A percentile compares a stretch with the other conserved stretches of the same genome.
Evolutionary conservation across 176 grass and related monocot species (phyloP).

Genomic region (Rhipidocladum racemiflorum): DNA sequence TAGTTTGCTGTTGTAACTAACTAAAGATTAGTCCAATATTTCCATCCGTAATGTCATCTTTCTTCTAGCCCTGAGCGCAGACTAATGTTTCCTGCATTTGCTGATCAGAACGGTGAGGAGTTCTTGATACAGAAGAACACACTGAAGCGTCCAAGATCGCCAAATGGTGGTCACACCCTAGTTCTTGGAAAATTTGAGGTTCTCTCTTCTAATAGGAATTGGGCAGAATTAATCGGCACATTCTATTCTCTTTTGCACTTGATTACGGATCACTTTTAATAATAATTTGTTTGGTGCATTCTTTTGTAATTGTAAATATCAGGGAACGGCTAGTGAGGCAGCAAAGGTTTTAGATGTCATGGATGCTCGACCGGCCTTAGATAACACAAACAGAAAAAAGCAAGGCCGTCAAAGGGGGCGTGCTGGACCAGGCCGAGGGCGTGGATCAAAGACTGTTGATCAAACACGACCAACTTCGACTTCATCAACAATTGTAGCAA

Average conservation of each 20-base stretch:
- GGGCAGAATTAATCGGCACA: not conserved
- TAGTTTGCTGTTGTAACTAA: conserved; percentile 14
- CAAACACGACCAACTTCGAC: conserved; percentile 43
- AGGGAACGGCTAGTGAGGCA: conserved; percentile 58
- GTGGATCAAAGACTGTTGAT: conserved; percentile 69
- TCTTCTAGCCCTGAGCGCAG: not conserved
- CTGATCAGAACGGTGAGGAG: conserved; percentile 62
- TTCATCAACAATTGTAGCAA: conserved; percentile 45
- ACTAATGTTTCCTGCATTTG: conserved; percentile 27
- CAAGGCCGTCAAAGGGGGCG: conserved; percentile 84
- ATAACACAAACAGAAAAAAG: conserved; percentile 71
- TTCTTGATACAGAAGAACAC: conserved; percentile 95
- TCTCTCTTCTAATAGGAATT: conserved; percentile 18
- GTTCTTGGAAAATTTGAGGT: conserved; percentile 69
- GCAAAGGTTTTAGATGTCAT: conserved; percentile 50
- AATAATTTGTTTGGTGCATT: conserved; percentile 23
- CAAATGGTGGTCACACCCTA: conserved; percentile 45
- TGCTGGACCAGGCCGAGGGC: conserved; percentile 60
- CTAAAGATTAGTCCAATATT: not conserved
- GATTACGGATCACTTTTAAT: not conserved
- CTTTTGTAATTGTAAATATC: conserved; percentile 34
- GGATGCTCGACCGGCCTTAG: conserved; percentile 45
- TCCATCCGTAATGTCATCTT: not conserved
- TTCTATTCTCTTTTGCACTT: conserved; percentile 5
- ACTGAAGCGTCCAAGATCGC: conserved; percentile 62